A percentile compares a stretch with the other conserved stretches of the same genome.
Conservation (phyloP, 148 eudicot species). For the Arctostaphylos glauca region DNA sequence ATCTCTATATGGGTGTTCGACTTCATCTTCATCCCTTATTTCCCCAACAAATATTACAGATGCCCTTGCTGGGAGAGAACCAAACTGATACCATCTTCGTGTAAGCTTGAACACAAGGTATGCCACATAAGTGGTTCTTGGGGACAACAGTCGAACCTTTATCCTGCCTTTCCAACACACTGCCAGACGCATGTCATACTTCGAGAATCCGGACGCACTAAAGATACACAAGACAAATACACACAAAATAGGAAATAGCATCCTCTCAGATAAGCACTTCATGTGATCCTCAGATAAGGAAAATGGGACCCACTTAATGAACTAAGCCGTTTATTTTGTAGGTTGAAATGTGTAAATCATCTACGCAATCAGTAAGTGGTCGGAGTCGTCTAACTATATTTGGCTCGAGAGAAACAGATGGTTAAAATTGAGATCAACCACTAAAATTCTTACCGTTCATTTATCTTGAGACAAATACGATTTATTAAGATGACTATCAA, state of each 20-base stretch:
- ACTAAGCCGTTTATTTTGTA: neutral
- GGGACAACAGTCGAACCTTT: conserved; percentile 11
- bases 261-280: too few species aligned
- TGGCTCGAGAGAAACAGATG: too few species aligned
- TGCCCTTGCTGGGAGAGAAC: neutral
- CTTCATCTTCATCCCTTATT: conserved; percentile 12
- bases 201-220: neutral
- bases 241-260: neutral
- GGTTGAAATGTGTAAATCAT: neutral
- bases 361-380: neutral
- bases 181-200: neutral
- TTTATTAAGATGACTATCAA: too few species aligned
- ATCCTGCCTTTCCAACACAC: conserved; percentile 22
- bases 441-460: too few species aligned
- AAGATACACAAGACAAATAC: neutral
- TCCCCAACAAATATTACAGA: conserved; percentile 15
- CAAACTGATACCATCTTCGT: too few species aligned
- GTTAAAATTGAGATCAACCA: too few species aligned
- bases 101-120: conserved; percentile 12
- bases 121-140: conserved; percentile 12
- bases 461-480: too few species aligned
- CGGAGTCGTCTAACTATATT: too few species aligned
- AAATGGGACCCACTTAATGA: neutral
- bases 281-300: neutral
- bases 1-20: neutral